A percentile compares a stretch with the other conserved stretches of the same genome.
Evolutionary conservation across 116 monocot genomes (phyloP).

Genomic region (Posidonia oceanica): DNA sequence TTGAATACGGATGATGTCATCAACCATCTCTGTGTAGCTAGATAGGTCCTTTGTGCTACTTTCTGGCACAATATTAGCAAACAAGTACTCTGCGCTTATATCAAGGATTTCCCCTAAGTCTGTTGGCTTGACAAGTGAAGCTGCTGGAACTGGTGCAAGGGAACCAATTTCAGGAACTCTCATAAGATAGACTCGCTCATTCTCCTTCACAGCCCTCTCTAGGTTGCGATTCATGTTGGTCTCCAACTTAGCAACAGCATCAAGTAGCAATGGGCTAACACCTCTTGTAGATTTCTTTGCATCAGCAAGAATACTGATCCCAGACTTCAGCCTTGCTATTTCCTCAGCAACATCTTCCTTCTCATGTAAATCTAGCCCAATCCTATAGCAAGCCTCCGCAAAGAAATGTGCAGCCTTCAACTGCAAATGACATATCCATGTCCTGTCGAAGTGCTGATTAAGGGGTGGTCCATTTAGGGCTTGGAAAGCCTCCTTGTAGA

Average conservation of each 20-base stretch:
- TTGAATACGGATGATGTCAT: conserved; percentile 72
- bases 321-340: conserved; percentile 72
- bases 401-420: conserved; percentile 81
- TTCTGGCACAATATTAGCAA: conserved; percentile 68
- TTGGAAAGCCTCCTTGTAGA: conserved; percentile 69
- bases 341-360: conserved; percentile 81
- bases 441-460: conserved; percentile 71
- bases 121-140: conserved; percentile 69
- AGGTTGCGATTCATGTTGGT: conserved; percentile 55
- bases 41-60: conserved; percentile 77
- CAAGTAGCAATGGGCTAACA: conserved; percentile 64
- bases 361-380: conserved; percentile 55
- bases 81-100: conserved; percentile 71
- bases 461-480: conserved; percentile 52
- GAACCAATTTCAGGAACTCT: conserved; percentile 49
- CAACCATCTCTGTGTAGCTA: conserved; percentile 96
- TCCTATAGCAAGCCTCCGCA: conserved; percentile 84
- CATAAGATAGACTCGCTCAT: conserved; percentile 96
- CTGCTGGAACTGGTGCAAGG: conserved; percentile 48
- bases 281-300: conserved; percentile 73
- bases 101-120: conserved; percentile 59
- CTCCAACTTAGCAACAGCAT: conserved; percentile 64
- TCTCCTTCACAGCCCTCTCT: conserved; percentile 88
- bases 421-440: conserved; percentile 78
- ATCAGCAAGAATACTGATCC: conserved; percentile 50